phyloP scores from a whole-genome alignment of 2,329 filamentous ascomycete species.

The Aspergillus aculeatus region DNA sequence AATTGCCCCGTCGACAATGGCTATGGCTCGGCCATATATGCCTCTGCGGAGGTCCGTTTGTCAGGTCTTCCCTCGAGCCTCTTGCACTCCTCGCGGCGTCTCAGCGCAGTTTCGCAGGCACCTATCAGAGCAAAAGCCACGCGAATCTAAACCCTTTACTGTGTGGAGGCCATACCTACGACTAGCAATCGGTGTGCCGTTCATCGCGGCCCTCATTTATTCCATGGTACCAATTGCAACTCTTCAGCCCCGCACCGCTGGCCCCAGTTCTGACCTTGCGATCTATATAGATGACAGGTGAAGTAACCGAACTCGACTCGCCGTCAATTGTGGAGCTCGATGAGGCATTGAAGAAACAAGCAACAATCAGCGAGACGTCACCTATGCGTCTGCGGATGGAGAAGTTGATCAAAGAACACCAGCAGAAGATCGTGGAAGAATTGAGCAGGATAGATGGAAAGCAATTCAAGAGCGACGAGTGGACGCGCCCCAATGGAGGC shows the following conservation, averaged over 20 bases:
- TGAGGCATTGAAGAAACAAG: conserved; percentile 73
- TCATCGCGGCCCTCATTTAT: conserved; percentile 51
- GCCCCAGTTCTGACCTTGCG: conserved; percentile 8
- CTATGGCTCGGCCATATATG: conserved; percentile 32
- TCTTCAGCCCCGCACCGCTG: not conserved
- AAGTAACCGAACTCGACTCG: conserved; percentile 39
- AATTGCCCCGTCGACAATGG: conserved; percentile 27
- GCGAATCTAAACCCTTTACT: conserved; percentile 29
- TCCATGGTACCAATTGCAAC: conserved; percentile 46
- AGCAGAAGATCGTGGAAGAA: conserved; percentile 79
- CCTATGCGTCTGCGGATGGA: conserved; percentile 99
- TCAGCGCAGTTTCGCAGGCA: conserved; percentile 27
- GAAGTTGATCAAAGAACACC: conserved; percentile 88
- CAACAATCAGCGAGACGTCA: conserved; percentile 70
- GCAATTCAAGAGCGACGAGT: conserved; percentile 79
- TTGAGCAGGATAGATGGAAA: conserved; percentile 81
- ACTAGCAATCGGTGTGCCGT: conserved; percentile 49
- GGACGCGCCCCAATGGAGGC: conserved; percentile 83
- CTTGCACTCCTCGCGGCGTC: conserved; percentile 21
- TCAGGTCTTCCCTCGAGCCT: conserved; percentile 25
- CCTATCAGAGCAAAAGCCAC: conserved; percentile 24
- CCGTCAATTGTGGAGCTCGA: conserved; percentile 82
- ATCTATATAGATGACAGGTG: conserved; percentile 33
- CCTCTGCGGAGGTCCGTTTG: conserved; percentile 35
- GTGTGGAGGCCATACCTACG: conserved; percentile 50